These are phyloP conservation scores for Porogramme epimiltina DNA, from an alignment of 1,284 basidiomycete genomes.

Conservation along the genomic window DNA sequence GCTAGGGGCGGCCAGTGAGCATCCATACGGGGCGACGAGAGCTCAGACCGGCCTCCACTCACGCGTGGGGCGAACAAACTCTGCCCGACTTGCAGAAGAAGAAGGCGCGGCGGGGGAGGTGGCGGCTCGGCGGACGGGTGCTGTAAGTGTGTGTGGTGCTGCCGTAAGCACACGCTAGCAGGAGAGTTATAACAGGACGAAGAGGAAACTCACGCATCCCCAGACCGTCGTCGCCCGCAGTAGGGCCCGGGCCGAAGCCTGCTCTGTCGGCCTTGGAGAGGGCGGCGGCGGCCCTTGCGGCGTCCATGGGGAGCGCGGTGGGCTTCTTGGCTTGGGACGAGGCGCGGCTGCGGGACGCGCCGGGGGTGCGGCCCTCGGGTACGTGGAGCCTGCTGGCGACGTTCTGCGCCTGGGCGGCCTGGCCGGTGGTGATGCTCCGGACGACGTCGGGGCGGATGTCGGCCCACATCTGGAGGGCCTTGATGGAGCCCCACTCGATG, in stretches of 20 bases:
- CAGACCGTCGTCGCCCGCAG: too few species aligned
- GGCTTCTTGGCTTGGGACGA: constrained; percentile 28
- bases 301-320: constrained; percentile 15
- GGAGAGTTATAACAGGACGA: too few species aligned
- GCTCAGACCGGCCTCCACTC: too few species aligned
- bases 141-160: constrained; percentile 1
- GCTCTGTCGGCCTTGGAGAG: constrained; percentile 16
- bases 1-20: too few species aligned
- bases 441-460: constrained; percentile 69
- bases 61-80: too few species aligned
- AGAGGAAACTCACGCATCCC: too few species aligned
- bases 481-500: constrained; percentile 96
- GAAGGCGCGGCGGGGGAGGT: background rate
- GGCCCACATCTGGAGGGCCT: constrained; percentile 87
- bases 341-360: constrained; percentile 33
- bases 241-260: too few species aligned
- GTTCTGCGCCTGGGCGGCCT: constrained; percentile 62
- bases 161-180: too few species aligned
- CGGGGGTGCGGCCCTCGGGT: constrained; percentile 53
- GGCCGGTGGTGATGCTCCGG: constrained; percentile 53
- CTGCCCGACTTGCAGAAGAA: background rate
- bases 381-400: constrained; percentile 72
- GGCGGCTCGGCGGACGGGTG: constrained; percentile 7
- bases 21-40: too few species aligned
- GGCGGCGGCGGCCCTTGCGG: constrained; percentile 19